phyloP scores from a whole-genome alignment of 2,329 filamentous ascomycete species.

The Beauveria brongniartii region DNA sequence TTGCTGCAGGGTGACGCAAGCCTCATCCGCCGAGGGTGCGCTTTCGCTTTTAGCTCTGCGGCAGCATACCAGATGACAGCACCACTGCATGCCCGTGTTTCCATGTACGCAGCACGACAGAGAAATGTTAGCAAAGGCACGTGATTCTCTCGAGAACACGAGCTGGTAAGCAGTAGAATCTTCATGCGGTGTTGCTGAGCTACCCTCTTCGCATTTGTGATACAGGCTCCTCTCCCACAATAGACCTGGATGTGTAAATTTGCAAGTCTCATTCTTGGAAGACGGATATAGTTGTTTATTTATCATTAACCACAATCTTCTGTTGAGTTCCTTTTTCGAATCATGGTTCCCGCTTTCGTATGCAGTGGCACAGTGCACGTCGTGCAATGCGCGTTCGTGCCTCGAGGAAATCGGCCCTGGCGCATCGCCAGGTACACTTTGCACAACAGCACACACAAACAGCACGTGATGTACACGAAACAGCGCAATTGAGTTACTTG shows the following conservation, averaged over 20 bases:
- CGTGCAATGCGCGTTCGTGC: background rate
- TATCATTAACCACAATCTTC: background rate
- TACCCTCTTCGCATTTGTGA: too few relatives aligned
- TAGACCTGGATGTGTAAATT: background rate
- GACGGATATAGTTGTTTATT: background rate
- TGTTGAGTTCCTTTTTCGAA: background rate
- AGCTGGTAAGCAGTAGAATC: too few relatives aligned
- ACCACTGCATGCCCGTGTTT: background rate
- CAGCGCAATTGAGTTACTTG: too few relatives aligned
- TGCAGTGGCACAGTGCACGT: background rate
- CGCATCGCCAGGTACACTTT: background rate
- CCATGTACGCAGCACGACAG: background rate
- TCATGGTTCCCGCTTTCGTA: background rate
- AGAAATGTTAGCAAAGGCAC: background rate
- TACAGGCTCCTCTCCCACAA: too few relatives aligned
- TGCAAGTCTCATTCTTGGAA: background rate
- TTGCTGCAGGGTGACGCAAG: background rate
- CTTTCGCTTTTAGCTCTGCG: background rate
- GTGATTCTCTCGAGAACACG: background rate
- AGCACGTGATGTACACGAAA: background rate
- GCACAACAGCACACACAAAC: background rate
- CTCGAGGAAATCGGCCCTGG: background rate
- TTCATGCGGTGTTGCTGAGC: too few relatives aligned
- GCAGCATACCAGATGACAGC: background rate
- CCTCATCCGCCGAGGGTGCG: background rate